Evolutionary conservation across 2,329 filamentous ascomycete species (phyloP), one percentile per base, ranked within the genome.

Genomic region (Clarireedia hainanense): DNA sequence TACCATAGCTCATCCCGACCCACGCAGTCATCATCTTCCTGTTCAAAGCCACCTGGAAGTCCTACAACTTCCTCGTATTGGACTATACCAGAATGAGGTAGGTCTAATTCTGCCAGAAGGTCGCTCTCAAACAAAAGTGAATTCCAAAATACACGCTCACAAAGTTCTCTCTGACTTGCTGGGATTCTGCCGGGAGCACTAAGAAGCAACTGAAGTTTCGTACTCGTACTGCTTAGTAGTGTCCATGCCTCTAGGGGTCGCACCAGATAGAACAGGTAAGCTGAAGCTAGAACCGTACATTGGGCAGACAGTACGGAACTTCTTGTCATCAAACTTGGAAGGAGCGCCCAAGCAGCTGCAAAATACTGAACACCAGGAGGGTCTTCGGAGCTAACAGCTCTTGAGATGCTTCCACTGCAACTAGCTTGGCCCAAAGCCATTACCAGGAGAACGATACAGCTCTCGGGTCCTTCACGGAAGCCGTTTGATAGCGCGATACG

Each of bases 81-180:
- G 23, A 90, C 86, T 50, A 92, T 88, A 5, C 88, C 88, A 2
- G 88, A 91, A 68, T 92, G 88, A 4, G 89, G 88, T 15, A 94
- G 76, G 67, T 92, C 88, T 36, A 92, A 73, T 68, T 92, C 88
- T 7, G 88, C 86, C 4, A 91, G 76, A 40, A 92, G 76, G 67
- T 92, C 88, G 66, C 84, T 91, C 70, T 92, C 88, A 57, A 90
- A 89, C 50, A 92, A 79, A 2, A 91, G 74, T 2, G 88, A 79
- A 63, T 94, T 92, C 89, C 89, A 94, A 72, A 90, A 94, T 14
- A 92, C 85, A 49, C 89, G 78, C 70, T 90, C 86, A 48, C 83
- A 83, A 30, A 92, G 71, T 67, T 91, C 88, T 64, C 83, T 80
- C 67, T 89, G 84, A 34, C 84, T 81, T 4, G 81, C 74, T 1